Conservation (phyloP, 768 basidiomycete species). For the Mycena rosella region DNA sequence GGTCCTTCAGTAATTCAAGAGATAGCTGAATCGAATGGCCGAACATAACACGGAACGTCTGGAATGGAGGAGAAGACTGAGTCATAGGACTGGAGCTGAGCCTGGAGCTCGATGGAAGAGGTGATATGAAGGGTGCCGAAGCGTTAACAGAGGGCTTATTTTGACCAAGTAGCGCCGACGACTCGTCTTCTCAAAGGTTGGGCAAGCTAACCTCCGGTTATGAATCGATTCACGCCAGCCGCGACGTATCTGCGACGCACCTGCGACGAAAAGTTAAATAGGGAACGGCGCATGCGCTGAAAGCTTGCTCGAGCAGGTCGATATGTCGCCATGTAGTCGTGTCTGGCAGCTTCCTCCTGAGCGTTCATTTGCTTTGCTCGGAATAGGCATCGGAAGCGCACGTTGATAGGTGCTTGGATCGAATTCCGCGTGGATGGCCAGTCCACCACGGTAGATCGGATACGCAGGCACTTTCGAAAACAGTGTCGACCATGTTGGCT, state of each 20-base stretch:
- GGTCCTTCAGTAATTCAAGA: neutral
- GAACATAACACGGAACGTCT: too few species aligned
- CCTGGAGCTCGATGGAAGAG: neutral
- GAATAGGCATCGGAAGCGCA: conserved; percentile 10
- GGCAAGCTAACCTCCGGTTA: neutral
- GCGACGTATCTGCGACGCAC: too few species aligned
- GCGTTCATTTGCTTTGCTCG: conserved; percentile 26
- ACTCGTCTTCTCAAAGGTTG: conserved; percentile 1
- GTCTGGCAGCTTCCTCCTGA: neutral
- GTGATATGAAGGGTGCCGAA: neutral
- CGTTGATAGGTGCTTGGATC: conserved; percentile 6
- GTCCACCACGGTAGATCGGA: conserved; percentile 10
- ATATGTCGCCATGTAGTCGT: neutral
- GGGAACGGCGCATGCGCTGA: neutral
- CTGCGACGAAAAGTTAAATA: too few species aligned
- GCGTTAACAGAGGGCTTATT: neutral
- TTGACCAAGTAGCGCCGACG: conserved; percentile 1
- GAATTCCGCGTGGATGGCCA: conserved; percentile 4
- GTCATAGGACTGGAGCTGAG: conserved; percentile 3
- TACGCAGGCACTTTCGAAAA: neutral
- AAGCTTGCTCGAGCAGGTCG: conserved; percentile 16
- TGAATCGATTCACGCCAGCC: too few species aligned
- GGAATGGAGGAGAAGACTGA: conserved; percentile 9
- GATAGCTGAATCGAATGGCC: too few species aligned
- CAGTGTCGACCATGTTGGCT: neutral